These are phyloP conservation scores for Vaccinium vitisidaea DNA, from an alignment of 148 eudicot species.

Conservation along the genomic window DNA sequence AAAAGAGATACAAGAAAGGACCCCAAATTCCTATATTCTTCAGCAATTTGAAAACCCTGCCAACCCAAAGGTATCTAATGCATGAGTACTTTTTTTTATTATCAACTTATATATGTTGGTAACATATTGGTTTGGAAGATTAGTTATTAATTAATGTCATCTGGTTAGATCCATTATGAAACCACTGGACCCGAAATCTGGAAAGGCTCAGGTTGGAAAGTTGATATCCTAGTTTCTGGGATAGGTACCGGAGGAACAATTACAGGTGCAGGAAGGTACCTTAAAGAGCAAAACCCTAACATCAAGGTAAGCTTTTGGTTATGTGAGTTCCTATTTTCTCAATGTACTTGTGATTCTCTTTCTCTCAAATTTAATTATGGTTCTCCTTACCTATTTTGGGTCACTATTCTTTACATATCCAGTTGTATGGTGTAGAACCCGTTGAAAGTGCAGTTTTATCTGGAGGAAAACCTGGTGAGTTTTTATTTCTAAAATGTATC, in stretches of 20 bases:
- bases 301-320: conserved; percentile 47
- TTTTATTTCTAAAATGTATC: background rate
- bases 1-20: conserved; percentile 54
- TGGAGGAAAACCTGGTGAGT: conserved; percentile 79
- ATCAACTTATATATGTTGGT: background rate
- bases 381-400: background rate
- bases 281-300: conserved; percentile 74
- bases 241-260: conserved; percentile 89
- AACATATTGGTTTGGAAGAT: background rate
- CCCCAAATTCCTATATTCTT: conserved; percentile 58
- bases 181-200: conserved; percentile 96
- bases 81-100: background rate
- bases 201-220: conserved; percentile 61
- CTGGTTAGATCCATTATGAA: conserved; percentile 64
- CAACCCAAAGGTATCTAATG: conserved; percentile 61
- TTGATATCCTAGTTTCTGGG: conserved; percentile 72
- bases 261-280: conserved; percentile 79
- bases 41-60: conserved; percentile 79
- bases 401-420: background rate
- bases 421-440: conserved; percentile 85
- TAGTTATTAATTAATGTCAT: background rate
- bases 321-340: background rate
- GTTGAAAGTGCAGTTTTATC: conserved; percentile 81
- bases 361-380: background rate
- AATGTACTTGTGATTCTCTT: background rate